phyloP scores from a whole-genome alignment of 1,284 basidiomycete genomes.

The Phellopilus nigrolimitatus region DNA sequence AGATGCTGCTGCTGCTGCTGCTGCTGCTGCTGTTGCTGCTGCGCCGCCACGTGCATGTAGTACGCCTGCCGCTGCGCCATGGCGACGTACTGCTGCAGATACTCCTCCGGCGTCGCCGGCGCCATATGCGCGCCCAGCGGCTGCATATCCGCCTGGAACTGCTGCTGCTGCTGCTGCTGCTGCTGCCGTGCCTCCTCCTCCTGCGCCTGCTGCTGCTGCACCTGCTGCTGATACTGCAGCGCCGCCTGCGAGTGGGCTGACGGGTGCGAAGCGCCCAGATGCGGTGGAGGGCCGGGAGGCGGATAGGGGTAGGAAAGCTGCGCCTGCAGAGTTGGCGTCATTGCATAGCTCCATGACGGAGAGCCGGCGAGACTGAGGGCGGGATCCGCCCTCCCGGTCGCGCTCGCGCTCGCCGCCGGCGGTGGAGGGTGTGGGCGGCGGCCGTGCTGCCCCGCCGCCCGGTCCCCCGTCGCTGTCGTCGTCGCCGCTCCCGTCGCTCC shows the following conservation, averaged over 20 bases:
- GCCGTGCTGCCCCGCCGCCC: slow-evolving; percentile 21
- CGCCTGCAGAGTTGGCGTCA: slow-evolving; percentile 38
- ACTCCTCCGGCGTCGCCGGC: slow-evolving; percentile 8
- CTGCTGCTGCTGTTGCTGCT: slow-evolving; percentile 23
- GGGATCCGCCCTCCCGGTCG: slow-evolving; percentile 62
- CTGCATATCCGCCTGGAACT: slow-evolving; percentile 5
- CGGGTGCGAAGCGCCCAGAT: slow-evolving; percentile 43
- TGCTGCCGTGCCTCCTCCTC: background rate
- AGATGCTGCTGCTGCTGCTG: slow-evolving; percentile 27
- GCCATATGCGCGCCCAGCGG: slow-evolving; percentile 6
- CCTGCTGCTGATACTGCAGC: slow-evolving; percentile 31
- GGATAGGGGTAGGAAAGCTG: slow-evolving; percentile 20
- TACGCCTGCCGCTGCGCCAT: slow-evolving; percentile 26
- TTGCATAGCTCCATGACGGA: slow-evolving; percentile 83
- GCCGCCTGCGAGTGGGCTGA: slow-evolving; percentile 39
- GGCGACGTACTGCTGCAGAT: slow-evolving; percentile 9
- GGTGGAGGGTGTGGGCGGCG: slow-evolving; percentile 26
- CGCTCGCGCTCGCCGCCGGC: slow-evolving; percentile 27
- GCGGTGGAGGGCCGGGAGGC: slow-evolving; percentile 43
- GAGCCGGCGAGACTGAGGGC: slow-evolving; percentile 71
- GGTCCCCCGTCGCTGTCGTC: slow-evolving; percentile 29
- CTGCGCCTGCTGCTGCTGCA: slow-evolving; percentile 18
- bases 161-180: slow-evolving; percentile 1
- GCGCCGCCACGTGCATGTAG: background rate
- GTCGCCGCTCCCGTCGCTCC: slow-evolving; percentile 18